These are phyloP conservation scores for Nigrospora sphaerica DNA, from an alignment of 2,329 filamentous ascomycete genomes.

Conservation along the genomic window DNA sequence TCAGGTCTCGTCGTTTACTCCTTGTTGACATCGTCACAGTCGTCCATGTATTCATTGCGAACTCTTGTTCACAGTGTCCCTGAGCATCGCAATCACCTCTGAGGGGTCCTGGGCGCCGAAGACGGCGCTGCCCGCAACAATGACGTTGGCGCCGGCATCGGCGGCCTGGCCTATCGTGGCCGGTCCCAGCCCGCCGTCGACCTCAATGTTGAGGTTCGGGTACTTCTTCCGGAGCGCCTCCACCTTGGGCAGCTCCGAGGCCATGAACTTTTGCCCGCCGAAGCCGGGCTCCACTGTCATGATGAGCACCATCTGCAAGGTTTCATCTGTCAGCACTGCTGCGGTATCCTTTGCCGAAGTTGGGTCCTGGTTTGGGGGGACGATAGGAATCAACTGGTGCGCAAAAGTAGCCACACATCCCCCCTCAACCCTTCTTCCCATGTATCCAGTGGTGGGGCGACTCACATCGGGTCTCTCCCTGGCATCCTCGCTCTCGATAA, in stretches of 20 bases:
- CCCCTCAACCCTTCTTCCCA: neutral
- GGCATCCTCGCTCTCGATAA: constrained; percentile 65
- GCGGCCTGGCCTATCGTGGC: constrained; percentile 90
- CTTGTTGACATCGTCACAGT: too few relatives aligned
- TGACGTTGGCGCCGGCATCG: constrained; percentile 94
- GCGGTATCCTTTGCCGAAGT: too few relatives aligned
- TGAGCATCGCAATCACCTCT: constrained; percentile 77
- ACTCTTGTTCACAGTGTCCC: constrained; percentile 67
- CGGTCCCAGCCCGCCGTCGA: constrained; percentile 85
- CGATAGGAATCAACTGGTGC: too few relatives aligned
- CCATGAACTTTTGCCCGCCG: constrained; percentile 98
- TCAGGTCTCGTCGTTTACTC: too few relatives aligned
- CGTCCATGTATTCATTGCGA: neutral
- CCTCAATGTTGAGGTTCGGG: constrained; percentile 91
- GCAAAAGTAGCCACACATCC: neutral
- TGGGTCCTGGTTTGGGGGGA: too few relatives aligned
- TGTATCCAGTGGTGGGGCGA: neutral
- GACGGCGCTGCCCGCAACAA: constrained; percentile 92
- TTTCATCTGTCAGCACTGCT: neutral
- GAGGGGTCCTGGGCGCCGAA: constrained; percentile 86
- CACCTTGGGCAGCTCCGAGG: constrained; percentile 90
- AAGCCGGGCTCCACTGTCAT: constrained; percentile 99
- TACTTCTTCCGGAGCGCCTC: constrained; percentile 75
- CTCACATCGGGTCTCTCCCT: constrained; percentile 84
- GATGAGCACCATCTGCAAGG: constrained; percentile 81